A percentile compares a stretch with the other conserved stretches of the same genome.
Evolutionary conservation across 352 stramenopile species (phyloP).

Genomic region (Phytophthora cactorum): DNA sequence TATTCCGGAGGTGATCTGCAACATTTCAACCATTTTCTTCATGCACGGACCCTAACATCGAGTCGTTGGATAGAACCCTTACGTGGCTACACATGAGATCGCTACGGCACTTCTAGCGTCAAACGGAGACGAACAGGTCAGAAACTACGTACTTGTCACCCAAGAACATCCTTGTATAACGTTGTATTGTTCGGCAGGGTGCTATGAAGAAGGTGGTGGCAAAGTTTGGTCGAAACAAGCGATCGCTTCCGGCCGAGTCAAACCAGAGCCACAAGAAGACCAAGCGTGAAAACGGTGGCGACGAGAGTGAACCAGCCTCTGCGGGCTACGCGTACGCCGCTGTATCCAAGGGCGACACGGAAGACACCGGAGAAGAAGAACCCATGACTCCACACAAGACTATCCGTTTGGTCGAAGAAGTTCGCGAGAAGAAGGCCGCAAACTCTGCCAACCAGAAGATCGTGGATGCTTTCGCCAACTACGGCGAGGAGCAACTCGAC

Average conservation of each 20-base stretch:
- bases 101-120: conserved; percentile 33
- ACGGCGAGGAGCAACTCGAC: conserved; percentile 63
- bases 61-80: conserved; percentile 26
- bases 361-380: conserved; percentile 25
- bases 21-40: background rate
- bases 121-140: conserved; percentile 39
- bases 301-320: background rate
- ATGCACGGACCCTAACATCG: background rate
- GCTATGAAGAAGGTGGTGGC: conserved; percentile 33
- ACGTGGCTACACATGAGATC: conserved; percentile 29
- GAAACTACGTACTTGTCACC: background rate
- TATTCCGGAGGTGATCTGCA: conserved; percentile 29
- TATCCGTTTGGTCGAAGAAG: conserved; percentile 59
- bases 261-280: conserved; percentile 30
- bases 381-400: conserved; percentile 65
- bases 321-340: conserved; percentile 15
- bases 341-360: conserved; percentile 8
- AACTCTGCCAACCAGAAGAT: conserved; percentile 75
- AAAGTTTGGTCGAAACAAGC: conserved; percentile 39
- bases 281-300: conserved; percentile 28
- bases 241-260: conserved; percentile 6
- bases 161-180: background rate
- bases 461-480: conserved; percentile 73
- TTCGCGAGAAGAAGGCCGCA: conserved; percentile 45
- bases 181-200: conserved; percentile 19